These are phyloP conservation scores for Trichoderma atrobrunneum DNA, from an alignment of 2,329 filamentous ascomycete genomes.

Conservation along the genomic window DNA sequence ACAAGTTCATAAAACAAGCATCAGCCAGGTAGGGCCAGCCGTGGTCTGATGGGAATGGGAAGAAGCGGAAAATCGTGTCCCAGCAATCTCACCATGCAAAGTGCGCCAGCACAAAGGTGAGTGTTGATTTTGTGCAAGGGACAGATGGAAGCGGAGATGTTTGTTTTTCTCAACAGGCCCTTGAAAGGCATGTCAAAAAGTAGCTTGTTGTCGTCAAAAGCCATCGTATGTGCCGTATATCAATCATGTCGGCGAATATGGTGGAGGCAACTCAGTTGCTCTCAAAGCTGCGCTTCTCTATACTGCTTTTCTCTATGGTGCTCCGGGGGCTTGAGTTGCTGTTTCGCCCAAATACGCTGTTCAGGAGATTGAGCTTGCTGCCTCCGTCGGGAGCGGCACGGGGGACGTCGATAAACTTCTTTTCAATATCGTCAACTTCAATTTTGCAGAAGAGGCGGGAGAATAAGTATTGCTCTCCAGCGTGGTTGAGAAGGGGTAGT, in stretches of 20 bases:
- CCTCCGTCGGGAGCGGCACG: conserved; percentile 38
- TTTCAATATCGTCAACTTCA: conserved; percentile 59
- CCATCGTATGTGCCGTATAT: not conserved
- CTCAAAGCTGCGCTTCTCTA: conserved; percentile 48
- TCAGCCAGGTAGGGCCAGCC: conserved; percentile 8
- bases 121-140: not conserved
- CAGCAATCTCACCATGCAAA: not conserved
- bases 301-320: conserved; percentile 52
- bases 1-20: conserved; percentile 10
- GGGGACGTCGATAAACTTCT: conserved; percentile 53
- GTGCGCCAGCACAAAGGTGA: not conserved
- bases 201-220: not conserved
- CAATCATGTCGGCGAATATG: not conserved
- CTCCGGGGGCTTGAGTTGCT: conserved; percentile 48
- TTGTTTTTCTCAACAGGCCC: not conserved
- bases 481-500: conserved; percentile 80
- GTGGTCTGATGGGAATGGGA: conserved; percentile 9
- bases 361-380: conserved; percentile 55
- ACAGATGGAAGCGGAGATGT: conserved; percentile 1
- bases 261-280: conserved; percentile 30
- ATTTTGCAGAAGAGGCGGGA: conserved; percentile 92
- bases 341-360: conserved; percentile 56
- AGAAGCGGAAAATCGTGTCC: conserved; percentile 14
- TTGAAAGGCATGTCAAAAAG: not conserved
- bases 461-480: conserved; percentile 90